phyloP scores from a whole-genome alignment of 2,329 filamentous ascomycete genomes.

The Clonostachys chloroleuca region DNA sequence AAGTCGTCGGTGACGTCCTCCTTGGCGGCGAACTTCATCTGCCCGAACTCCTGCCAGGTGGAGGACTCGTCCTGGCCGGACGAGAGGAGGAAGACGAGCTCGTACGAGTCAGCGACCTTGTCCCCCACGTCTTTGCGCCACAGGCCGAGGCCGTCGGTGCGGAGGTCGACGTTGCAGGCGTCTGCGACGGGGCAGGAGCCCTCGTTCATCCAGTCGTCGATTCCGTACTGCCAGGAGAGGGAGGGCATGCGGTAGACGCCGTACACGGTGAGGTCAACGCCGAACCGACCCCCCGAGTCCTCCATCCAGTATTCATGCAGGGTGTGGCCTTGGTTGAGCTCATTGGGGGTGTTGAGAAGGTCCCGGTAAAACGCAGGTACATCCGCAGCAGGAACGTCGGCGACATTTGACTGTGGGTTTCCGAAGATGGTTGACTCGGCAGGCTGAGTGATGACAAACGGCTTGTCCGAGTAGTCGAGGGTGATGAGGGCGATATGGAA shows the following conservation, averaged over 20 bases:
- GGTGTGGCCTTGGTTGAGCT: conserved; percentile 45
- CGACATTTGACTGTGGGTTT: conserved; percentile 39
- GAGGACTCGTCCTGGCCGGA: conserved; percentile 51
- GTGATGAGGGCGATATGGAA: conserved; percentile 52
- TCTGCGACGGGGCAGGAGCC: conserved; percentile 36
- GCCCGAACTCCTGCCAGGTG: conserved; percentile 52
- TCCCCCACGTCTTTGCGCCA: conserved; percentile 49
- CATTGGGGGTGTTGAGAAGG: conserved; percentile 41
- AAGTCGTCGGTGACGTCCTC: conserved; percentile 43
- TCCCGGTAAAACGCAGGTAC: conserved; percentile 46
- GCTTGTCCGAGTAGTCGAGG: conserved; percentile 43
- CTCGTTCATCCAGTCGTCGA: conserved; percentile 42
- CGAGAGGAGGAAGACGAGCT: conserved; percentile 49
- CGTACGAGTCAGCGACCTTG: conserved; percentile 37
- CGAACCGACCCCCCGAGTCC: conserved; percentile 45
- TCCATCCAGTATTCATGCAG: conserved; percentile 56
- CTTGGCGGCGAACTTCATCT: conserved; percentile 42
- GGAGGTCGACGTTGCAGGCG: conserved; percentile 39
- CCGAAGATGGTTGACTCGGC: conserved; percentile 41
- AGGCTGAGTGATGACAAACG: conserved; percentile 41
- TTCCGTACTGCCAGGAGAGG: conserved; percentile 42
- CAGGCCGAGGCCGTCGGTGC: conserved; percentile 40
- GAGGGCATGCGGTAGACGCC: conserved; percentile 44
- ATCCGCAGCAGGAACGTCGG: conserved; percentile 33
- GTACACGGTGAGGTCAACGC: conserved; percentile 47